These are phyloP conservation scores for Xylaria sp. DNA, from an alignment of 2,329 filamentous ascomycete genomes.

Conservation along the genomic window DNA sequence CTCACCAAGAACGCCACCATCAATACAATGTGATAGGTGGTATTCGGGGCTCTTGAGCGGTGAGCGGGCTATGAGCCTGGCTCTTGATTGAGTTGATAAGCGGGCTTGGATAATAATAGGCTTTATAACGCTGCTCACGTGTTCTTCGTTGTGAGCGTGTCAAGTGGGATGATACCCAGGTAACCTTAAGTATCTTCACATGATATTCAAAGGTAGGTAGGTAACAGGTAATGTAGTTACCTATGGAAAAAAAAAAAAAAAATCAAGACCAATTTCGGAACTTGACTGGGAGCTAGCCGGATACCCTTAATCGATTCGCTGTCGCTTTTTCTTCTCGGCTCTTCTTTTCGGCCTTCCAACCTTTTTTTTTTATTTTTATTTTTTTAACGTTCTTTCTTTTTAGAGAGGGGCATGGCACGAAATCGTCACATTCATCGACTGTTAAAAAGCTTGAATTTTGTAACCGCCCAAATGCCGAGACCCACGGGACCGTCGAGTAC, in stretches of 20 bases:
- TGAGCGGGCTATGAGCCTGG: slow-evolving; percentile 21
- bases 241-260: neutral
- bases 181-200: slow-evolving; percentile 19
- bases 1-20: slow-evolving; percentile 21
- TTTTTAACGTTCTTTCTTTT: too few relatives aligned
- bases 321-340: neutral
- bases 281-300: neutral
- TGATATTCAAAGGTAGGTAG: neutral
- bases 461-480: slow-evolving; percentile 41
- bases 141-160: slow-evolving; percentile 18
- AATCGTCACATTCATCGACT: neutral
- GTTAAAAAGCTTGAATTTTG: slow-evolving; percentile 35
- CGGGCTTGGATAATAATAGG: slow-evolving; percentile 4
- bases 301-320: neutral
- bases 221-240: neutral
- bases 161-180: slow-evolving; percentile 12
- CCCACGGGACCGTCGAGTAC: slow-evolving; percentile 25
- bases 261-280: neutral
- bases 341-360: neutral
- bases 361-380: neutral
- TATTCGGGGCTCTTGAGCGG: slow-evolving; percentile 13
- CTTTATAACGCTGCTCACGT: slow-evolving; percentile 27
- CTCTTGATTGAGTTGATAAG: neutral
- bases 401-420: neutral
- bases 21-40: slow-evolving; percentile 8